phyloP scores from a whole-genome alignment of 257 asterid genomes.

The Forsythia viridissima region DNA sequence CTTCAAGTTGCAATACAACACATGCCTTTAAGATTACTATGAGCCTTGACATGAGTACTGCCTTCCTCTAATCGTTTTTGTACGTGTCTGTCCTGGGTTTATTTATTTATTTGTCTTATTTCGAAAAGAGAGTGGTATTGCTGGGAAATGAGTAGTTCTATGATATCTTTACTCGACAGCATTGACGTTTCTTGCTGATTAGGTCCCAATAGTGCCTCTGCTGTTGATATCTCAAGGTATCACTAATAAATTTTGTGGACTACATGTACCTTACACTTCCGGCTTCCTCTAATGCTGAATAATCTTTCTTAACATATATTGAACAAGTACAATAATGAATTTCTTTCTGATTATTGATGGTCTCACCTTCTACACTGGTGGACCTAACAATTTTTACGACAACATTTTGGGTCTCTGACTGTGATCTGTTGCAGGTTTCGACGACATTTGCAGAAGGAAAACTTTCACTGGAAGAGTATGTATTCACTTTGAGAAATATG shows the following conservation, averaged over 20 bases:
- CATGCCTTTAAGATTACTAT: not conserved
- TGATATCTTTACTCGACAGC: not conserved
- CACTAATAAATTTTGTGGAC: not conserved
- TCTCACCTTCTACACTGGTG: not conserved
- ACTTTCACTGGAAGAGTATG: slow-evolving; percentile 51
- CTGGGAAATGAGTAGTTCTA: not conserved
- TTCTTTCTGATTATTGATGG: not conserved
- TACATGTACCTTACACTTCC: not conserved
- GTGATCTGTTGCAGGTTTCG: slow-evolving; percentile 38
- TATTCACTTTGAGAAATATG: slow-evolving; percentile 52
- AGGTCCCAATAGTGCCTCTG: not conserved
- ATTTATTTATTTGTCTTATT: too few species aligned
- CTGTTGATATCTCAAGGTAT: not conserved
- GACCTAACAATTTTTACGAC: not conserved
- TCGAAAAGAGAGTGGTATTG: not conserved
- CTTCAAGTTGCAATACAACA: not conserved
- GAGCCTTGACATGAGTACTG: not conserved
- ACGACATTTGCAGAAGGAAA: slow-evolving; percentile 52
- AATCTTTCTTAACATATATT: not conserved
- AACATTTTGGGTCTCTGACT: not conserved
- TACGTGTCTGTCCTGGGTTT: not conserved
- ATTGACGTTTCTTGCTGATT: not conserved
- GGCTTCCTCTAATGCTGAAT: not conserved
- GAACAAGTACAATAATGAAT: not conserved
- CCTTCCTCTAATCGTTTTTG: not conserved